Evolutionary conservation across 371 early-diverging fungal genomes (phyloP).

Genomic region (Circinella minor): DNA sequence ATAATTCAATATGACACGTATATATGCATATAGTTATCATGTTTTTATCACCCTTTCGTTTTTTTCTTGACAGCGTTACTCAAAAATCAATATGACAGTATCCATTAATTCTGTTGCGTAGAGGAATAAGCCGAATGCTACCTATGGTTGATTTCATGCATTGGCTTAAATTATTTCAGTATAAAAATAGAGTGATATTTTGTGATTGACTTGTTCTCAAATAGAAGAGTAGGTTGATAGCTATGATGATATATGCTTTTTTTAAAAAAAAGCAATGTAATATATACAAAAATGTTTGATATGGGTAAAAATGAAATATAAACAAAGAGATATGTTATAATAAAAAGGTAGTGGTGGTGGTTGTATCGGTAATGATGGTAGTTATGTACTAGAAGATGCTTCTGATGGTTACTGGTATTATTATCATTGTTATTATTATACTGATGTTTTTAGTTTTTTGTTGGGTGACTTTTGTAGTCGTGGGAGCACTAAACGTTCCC

Average conservation of each 20-base stretch:
- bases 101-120: background rate
- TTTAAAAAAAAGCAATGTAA: background rate
- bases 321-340: background rate
- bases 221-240: too few relatives aligned
- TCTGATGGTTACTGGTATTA: background rate
- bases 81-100: background rate
- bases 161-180: too few relatives aligned
- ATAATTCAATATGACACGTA: too few relatives aligned
- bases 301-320: background rate
- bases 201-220: too few relatives aligned
- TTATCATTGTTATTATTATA: background rate
- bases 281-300: background rate
- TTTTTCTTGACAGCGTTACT: too few relatives aligned
- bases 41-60: too few relatives aligned
- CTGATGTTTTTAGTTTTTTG: background rate
- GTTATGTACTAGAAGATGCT: background rate
- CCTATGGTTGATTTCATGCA: too few relatives aligned
- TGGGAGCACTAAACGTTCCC: background rate
- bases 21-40: too few relatives aligned
- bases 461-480: background rate
- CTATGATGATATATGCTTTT: too few relatives aligned
- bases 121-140: background rate
- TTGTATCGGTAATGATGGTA: background rate
- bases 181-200: too few relatives aligned
- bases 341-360: background rate